These are phyloP conservation scores for Vararia minispora DNA, from an alignment of 768 basidiomycete species.

Conservation along the genomic window DNA sequence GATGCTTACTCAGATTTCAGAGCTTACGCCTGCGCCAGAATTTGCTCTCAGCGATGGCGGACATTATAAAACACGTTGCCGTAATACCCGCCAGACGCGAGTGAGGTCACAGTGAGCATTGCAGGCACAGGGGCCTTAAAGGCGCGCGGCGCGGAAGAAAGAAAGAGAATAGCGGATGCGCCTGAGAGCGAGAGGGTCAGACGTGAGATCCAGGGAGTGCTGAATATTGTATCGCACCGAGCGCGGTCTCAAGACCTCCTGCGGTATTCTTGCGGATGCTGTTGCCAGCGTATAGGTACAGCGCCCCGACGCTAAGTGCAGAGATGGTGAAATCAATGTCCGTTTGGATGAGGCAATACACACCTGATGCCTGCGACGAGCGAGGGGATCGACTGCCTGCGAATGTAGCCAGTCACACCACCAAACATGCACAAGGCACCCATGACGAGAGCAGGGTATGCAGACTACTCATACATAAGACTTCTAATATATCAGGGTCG, in stretches of 20 bases:
- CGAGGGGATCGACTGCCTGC: slow-evolving; percentile 71
- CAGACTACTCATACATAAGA: slow-evolving; percentile 38
- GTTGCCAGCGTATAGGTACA: slow-evolving; percentile 74
- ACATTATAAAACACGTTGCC: slow-evolving; percentile 21
- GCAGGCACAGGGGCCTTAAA: slow-evolving; percentile 61
- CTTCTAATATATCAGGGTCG: neutral
- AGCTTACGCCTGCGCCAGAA: too few relatives aligned
- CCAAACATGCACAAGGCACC: slow-evolving; percentile 69
- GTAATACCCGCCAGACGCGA: slow-evolving; percentile 53
- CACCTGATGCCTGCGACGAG: slow-evolving; percentile 75
- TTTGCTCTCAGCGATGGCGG: too few relatives aligned
- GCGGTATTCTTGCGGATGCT: slow-evolving; percentile 60
- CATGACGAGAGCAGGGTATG: slow-evolving; percentile 71
- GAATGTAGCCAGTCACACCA: slow-evolving; percentile 59
- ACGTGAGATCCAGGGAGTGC: neutral
- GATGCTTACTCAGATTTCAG: too few relatives aligned
- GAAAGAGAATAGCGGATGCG: slow-evolving; percentile 58
- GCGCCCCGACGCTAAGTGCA: slow-evolving; percentile 51
- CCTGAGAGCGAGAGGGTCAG: slow-evolving; percentile 26
- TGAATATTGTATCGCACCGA: slow-evolving; percentile 37
- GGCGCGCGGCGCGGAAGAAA: slow-evolving; percentile 61
- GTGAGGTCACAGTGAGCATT: slow-evolving; percentile 45
- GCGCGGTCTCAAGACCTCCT: slow-evolving; percentile 69
- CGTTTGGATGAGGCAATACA: slow-evolving; percentile 13
- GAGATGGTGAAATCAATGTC: neutral